phyloP scores from a whole-genome alignment of 345 rosid species.

The Syzygium jambos region DNA sequence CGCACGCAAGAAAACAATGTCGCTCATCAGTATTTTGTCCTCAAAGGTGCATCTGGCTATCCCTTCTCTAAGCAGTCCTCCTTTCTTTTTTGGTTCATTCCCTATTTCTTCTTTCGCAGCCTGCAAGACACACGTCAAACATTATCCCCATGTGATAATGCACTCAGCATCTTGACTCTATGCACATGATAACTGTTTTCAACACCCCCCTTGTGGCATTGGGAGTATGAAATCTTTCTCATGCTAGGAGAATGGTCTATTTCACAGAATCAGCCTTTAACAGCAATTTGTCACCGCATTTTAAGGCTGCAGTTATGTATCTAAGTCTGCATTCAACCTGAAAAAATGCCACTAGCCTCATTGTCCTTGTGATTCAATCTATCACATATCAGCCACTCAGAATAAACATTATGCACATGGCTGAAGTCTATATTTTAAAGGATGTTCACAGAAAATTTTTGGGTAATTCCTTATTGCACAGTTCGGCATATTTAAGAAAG shows the following conservation, averaged over 20 bases:
- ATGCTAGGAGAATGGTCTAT: not conserved
- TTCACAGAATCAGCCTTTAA: not conserved
- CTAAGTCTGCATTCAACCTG: not conserved
- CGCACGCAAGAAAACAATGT: conserved; percentile 75
- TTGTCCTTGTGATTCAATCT: not conserved
- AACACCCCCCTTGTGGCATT: not conserved
- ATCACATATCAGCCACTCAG: not conserved
- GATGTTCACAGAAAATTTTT: not conserved
- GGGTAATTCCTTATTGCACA: not conserved
- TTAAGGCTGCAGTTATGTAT: not conserved
- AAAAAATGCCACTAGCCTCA: not conserved
- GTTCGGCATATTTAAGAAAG: not conserved
- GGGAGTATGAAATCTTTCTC: not conserved
- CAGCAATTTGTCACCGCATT: not conserved
- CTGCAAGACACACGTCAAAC: conserved; percentile 15
- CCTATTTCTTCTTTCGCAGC: conserved; percentile 80
- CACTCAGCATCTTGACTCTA: not conserved
- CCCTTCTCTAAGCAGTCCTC: conserved; percentile 64
- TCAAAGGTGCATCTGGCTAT: conserved; percentile 95
- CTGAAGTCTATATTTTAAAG: not conserved
- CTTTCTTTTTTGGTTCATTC: conserved; percentile 51
- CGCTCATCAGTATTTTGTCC: conserved; percentile 89
- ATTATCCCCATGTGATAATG: not conserved
- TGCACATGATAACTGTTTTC: not conserved
- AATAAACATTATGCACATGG: not conserved